Evolutionary conservation across 371 early-diverging fungal genomes (phyloP).

Genomic region (Mucor mucedo): DNA sequence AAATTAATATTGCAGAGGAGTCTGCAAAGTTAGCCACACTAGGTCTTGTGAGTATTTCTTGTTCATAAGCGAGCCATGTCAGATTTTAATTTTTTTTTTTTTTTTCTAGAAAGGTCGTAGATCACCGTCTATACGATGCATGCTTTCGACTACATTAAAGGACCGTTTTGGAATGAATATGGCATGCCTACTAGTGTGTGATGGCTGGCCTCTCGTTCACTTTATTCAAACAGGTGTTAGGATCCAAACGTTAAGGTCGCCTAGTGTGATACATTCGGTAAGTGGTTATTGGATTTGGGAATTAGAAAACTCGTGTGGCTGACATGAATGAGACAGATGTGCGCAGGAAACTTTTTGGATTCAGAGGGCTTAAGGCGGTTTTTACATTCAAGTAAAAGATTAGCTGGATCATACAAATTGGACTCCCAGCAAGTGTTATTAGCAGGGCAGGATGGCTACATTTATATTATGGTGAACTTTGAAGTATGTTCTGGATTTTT

Average conservation of each 20-base stretch:
- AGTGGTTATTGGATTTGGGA: not conserved
- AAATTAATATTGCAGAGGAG: constrained; percentile 46
- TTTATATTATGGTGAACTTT: constrained; percentile 49
- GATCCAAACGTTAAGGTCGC: constrained; percentile 32
- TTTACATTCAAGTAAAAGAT: constrained; percentile 6
- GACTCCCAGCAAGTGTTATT: constrained; percentile 42
- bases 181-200: constrained; percentile 47
- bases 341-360: constrained; percentile 46
- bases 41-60: constrained; percentile 23
- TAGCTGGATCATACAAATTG: constrained; percentile 10
- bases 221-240: constrained; percentile 44
- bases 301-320: too few species aligned
- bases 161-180: constrained; percentile 43
- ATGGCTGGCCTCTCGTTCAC: constrained; percentile 50
- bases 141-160: constrained; percentile 38
- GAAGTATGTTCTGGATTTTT: constrained; percentile 31
- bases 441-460: constrained; percentile 50
- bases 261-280: constrained; percentile 50
- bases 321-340: constrained; percentile 34
- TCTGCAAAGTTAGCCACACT: constrained; percentile 37
- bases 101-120: constrained; percentile 34
- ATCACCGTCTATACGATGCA: constrained; percentile 43
- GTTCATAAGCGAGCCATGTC: not conserved
- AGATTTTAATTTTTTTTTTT: too few species aligned
- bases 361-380: constrained; percentile 17